Base-by-base conservation (phyloP, 139 green algal genomes). In the Chlorella sp. region DNA sequence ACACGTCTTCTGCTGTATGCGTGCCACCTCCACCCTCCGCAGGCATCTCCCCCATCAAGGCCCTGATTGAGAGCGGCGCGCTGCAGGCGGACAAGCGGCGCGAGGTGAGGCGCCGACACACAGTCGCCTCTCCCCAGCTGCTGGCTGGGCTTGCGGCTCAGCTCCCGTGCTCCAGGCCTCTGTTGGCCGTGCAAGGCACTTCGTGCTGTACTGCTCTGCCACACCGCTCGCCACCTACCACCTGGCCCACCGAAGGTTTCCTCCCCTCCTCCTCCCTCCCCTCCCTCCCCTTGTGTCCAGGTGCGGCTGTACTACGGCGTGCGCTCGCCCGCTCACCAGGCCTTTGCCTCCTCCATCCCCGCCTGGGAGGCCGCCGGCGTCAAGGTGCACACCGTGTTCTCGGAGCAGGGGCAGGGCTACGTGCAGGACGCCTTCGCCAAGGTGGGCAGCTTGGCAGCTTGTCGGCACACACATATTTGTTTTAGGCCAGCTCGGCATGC, bases 221-320 rank as follows among this genome's bases (percentile, higher is more conserved):
- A 51, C 9, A 9, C 44, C 9, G 44, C 44, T 16, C 44, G 44
- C 44, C n/a, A n/a, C n/a, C n/a, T n/a, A n/a, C n/a, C n/a, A n/a
- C n/a, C n/a, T n/a, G n/a, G n/a, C n/a, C n/a, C n/a, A n/a, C n/a
- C n/a, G n/a, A n/a, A n/a, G n/a, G n/a, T n/a, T n/a, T n/a, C n/a
- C 44, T 51, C 51, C 51, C 51, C 21, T 60, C 51, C 51, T 15
- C 11, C 11, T 60, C 51, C 51, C 11, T 60, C 12, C 51, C 51
- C 51, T 60, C 51, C 51, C 15, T 15, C 51, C 21, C 12, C 11
- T 15, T 60, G 44, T 21, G 11, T 15, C 51, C 51, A 60, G 51
- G 51, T 60, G 51, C 85, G 83, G 28, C 83, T 98, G 2, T 98
- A 95, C 88, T 98, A 97, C 79, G 95, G 95, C 47, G 93, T 64